Conservation (phyloP, 148 eudicot species). For the Fallopia convolvulus region DNA sequence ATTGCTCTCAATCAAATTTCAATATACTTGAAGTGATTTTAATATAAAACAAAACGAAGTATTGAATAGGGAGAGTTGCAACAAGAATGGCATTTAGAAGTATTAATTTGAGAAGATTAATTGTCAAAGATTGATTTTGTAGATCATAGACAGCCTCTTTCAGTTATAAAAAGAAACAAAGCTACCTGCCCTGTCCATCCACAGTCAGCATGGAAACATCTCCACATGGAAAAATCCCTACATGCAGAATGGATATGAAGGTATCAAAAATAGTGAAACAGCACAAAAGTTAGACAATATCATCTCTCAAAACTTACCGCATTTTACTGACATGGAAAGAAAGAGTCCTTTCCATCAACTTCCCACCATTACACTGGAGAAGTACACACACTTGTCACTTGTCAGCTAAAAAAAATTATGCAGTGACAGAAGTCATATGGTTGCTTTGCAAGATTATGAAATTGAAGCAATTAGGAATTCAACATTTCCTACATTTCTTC, state of each 20-base stretch:
- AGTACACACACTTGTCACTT: slow-evolving; percentile 1
- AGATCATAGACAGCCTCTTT: neutral
- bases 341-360: slow-evolving; percentile 25
- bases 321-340: slow-evolving; percentile 31
- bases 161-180: neutral
- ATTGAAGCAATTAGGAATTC: neutral
- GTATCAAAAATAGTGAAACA: neutral
- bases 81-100: neutral
- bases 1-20: slow-evolving; percentile 1
- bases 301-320: slow-evolving; percentile 7
- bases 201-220: slow-evolving; percentile 34
- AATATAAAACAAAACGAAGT: neutral
- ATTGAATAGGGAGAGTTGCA: neutral
- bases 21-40: neutral
- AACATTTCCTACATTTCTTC: neutral
- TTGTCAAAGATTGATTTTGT: neutral
- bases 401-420: neutral
- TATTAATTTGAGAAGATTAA: neutral
- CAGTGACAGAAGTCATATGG: neutral
- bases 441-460: neutral
- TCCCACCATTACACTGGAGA: slow-evolving; percentile 38
- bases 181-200: slow-evolving; percentile 45
- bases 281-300: neutral
- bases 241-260: neutral
- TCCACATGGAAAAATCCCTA: slow-evolving; percentile 42